These are phyloP conservation scores for Zoysia matrella DNA, from an alignment of 202 grass and related monocot species.

Conservation along the genomic window DNA sequence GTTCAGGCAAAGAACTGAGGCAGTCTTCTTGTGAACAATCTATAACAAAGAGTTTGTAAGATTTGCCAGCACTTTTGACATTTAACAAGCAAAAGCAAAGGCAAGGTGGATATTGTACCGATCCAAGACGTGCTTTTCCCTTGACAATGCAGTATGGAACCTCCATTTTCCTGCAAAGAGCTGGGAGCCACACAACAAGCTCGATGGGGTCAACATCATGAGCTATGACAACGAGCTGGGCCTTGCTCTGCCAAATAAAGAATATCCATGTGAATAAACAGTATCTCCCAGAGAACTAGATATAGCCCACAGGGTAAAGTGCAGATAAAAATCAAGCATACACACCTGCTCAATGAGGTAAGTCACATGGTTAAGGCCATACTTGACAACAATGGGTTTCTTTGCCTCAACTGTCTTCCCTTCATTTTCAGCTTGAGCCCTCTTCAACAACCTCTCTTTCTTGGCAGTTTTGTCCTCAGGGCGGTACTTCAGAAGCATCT, in stretches of 20 bases:
- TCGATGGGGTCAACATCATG: slow-evolving; percentile 80
- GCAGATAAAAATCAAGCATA: not conserved
- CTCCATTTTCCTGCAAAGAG: not conserved
- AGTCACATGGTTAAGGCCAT: slow-evolving; percentile 72
- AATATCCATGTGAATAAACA: not conserved
- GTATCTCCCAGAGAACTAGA: not conserved
- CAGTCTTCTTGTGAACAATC: too few relatives aligned
- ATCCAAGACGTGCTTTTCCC: slow-evolving; percentile 39
- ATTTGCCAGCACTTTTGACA: too few relatives aligned
- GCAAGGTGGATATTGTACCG: too few relatives aligned
- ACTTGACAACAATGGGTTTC: slow-evolving; percentile 78
- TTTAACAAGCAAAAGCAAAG: too few relatives aligned
- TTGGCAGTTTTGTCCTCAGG: too few relatives aligned
- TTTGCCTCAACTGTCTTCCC: too few relatives aligned
- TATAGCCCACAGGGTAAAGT: not conserved
- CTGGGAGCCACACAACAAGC: slow-evolving; percentile 22
- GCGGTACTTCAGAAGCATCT: too few relatives aligned
- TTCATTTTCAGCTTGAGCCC: too few relatives aligned
- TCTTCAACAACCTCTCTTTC: too few relatives aligned
- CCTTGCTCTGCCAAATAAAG: slow-evolving; percentile 55
- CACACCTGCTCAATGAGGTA: slow-evolving; percentile 74
- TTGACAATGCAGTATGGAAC: slow-evolving; percentile 73
- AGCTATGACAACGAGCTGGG: slow-evolving; percentile 65
- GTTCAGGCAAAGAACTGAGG: too few relatives aligned
- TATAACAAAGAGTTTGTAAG: too few relatives aligned